These are phyloP conservation scores for Albifimbria verrucaria DNA, from an alignment of 2,329 filamentous ascomycete genomes.

Conservation along the genomic window DNA sequence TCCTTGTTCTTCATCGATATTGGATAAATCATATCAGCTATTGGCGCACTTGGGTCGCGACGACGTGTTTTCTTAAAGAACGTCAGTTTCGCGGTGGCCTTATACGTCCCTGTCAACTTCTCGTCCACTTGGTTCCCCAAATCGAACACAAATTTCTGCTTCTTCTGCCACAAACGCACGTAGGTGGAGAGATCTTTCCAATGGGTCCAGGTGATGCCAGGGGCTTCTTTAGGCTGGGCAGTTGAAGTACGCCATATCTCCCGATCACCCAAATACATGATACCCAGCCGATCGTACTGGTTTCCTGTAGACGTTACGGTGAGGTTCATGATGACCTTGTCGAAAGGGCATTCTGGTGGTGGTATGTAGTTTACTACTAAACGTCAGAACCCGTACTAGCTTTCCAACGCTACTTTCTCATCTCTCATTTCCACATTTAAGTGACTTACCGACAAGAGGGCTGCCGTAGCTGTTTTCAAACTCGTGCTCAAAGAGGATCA, in stretches of 20 bases:
- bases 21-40: constrained; percentile 66
- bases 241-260: constrained; percentile 83
- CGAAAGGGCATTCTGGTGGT: constrained; percentile 68
- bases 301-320: constrained; percentile 68
- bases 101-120: constrained; percentile 69
- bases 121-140: constrained; percentile 68
- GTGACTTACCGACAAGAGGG: constrained; percentile 64
- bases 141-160: constrained; percentile 77
- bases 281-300: constrained; percentile 73
- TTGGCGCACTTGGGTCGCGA: constrained; percentile 11
- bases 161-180: constrained; percentile 62
- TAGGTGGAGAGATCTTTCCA: constrained; percentile 76
- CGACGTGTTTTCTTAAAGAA: constrained; percentile 53
- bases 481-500: constrained; percentile 63
- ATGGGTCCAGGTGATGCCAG: constrained; percentile 73
- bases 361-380: constrained; percentile 15
- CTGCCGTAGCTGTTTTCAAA: constrained; percentile 72
- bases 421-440: not conserved
- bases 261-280: constrained; percentile 72
- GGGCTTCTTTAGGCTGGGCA: constrained; percentile 64
- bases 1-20: constrained; percentile 54
- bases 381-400: constrained; percentile 8
- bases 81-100: constrained; percentile 70
- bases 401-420: constrained; percentile 4
- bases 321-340: constrained; percentile 72